These are phyloP conservation scores for Cladorrhinum sp. DNA, from an alignment of 2,329 filamentous ascomycete species.

Conservation along the genomic window DNA sequence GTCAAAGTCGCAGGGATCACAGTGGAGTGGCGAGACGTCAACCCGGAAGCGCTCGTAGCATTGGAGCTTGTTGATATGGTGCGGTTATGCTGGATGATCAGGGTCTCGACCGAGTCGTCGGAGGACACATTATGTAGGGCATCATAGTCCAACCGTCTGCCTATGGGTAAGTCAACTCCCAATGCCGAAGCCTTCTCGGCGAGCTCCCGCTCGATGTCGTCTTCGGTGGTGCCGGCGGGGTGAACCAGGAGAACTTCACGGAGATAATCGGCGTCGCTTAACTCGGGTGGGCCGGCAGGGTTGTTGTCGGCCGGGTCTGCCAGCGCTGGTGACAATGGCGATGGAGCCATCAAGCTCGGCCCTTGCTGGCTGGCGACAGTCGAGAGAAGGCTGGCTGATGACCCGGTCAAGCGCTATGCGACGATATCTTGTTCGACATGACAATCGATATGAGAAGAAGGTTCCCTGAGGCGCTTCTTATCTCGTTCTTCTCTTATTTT, in stretches of 20 bases:
- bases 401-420: slow-evolving; percentile 5
- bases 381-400: neutral
- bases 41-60: slow-evolving; percentile 39
- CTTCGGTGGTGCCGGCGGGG: slow-evolving; percentile 35
- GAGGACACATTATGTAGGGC: slow-evolving; percentile 39
- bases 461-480: slow-evolving; percentile 3
- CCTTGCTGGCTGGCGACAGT: neutral
- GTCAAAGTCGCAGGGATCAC: slow-evolving; percentile 29
- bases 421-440: slow-evolving; percentile 11
- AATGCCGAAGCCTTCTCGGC: slow-evolving; percentile 35
- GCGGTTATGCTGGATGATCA: slow-evolving; percentile 41
- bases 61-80: slow-evolving; percentile 43
- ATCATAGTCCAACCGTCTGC: slow-evolving; percentile 31
- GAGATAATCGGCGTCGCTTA: slow-evolving; percentile 40
- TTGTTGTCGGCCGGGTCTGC: slow-evolving; percentile 15
- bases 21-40: slow-evolving; percentile 38
- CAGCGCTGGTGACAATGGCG: slow-evolving; percentile 14
- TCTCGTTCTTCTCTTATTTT: neutral
- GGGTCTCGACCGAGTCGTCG: slow-evolving; percentile 42
- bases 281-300: slow-evolving; percentile 32
- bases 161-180: slow-evolving; percentile 34
- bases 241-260: slow-evolving; percentile 38
- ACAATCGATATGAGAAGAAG: slow-evolving; percentile 6
- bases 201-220: slow-evolving; percentile 37
- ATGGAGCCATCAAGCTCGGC: slow-evolving; percentile 24